Base-by-base conservation (phyloP, 2,329 filamentous ascomycete species). In the Phialophora expanda region DNA sequence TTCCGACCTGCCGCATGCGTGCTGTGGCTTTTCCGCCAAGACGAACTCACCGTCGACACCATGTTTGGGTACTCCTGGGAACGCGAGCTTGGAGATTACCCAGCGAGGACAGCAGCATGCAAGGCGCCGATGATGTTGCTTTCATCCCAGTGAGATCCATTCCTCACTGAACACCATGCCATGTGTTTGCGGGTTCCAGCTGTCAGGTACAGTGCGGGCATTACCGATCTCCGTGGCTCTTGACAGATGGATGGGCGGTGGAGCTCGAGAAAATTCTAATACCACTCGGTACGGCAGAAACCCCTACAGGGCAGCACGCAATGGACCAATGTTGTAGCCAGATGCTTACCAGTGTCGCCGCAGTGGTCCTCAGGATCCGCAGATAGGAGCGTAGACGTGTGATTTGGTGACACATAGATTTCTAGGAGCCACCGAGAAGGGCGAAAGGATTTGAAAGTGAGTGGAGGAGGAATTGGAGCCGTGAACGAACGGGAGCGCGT, bases 341-440 rank as follows among this genome's bases (percentile, higher is more conserved):
- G 4, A 4, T 11, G 20, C 48, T 28, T 22, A 6, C 20, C 22
- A 26, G 24, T n/a, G 38, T 51, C 22, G 48, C 48, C 20, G 48
- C 20, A 50, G 20, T 50, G 46, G 46, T 24, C 8, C 46, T n/a
- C 46, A 51, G 7, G n/a, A 50, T 24, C 24, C 9, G 24, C 9
- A 12, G 48, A 22, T 24, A 51, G 14, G 20, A 8, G 24, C 5
- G 24, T 2, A 22, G 7, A 14, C 11, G 48, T 26, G 8, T 26
- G 48, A 51, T 51, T 51, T 14, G 20, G 48, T 51, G 48, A 51
- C 48, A 51, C 48, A 51, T 51, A 51, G 20, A 12, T 51, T 51
- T 51, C 5, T 50, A 20, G 48, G 24, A 26, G 46, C 24, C 5
- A 4, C 38, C n/a, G 17, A 5, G 38, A 41, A 41, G 38, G 14